Evolutionary conservation across 768 basidiomycete species (phyloP), one percentile per base, ranked within the genome.

Genomic region (Rhizopogon vinicolor): DNA sequence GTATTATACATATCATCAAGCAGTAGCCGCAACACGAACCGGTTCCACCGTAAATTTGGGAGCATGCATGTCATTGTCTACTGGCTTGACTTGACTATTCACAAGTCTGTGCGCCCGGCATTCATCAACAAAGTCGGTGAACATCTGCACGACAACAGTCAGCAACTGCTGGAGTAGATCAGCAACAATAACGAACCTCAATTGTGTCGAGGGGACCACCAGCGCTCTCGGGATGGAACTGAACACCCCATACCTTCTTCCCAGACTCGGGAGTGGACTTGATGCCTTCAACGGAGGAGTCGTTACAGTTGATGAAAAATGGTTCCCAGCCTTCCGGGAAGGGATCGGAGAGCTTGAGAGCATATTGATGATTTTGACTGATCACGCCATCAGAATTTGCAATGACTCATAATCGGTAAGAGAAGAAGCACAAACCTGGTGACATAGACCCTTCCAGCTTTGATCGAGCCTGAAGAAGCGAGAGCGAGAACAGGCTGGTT

Each of bases 221-320:
- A 28, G 93, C 91, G 59, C 93, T 94, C 73, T 99, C 97, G 14
- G 97, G 97, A 72, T 99, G 97, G 85, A 98, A 99, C 67, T 99
- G 97, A 19, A 98, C 96, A 62, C 96, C 97, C 93, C 94, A 98
- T 31, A 98, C 81, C 60, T 85, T 87, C 75, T 87, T 93, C 52
- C 93, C 93, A 22, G 93, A 94, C 9, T 86, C 89, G 0, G 75
- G 66, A 2, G 97, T 97, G 16, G 93, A 95, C 74, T 94, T 98
- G 80, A 98, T 97, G 40, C 97, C 97, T 69, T 98, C 97, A 14
- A 98, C 94, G 1, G 93, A 97, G 14, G 96, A 98, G 74, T 98
- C 96, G 66, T 98, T 98, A 75, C 93, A 97, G 74, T 98, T 99
- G 77, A 98, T 96, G 79, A 99, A 99, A 82, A 96, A 98, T 0